A percentile compares a stretch with the other conserved stretches of the same genome.
These are phyloP conservation scores for Amaranthus tricolor DNA, from an alignment of 179 eudicot genomes.

Conservation along the genomic window DNA sequence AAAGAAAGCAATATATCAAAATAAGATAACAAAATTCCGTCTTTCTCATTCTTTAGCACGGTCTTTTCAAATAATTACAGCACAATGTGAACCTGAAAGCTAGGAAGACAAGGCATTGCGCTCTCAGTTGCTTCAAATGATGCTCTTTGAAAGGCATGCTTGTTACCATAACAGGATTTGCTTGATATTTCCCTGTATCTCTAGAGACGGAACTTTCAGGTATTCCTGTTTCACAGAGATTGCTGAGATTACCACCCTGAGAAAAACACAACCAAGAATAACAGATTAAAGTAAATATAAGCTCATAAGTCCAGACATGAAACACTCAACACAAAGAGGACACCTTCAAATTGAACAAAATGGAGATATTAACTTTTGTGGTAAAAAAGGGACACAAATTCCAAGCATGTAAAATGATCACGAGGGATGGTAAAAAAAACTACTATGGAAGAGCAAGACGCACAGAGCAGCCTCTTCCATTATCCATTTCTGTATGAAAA, in stretches of 20 bases:
- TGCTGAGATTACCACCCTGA: slow-evolving; percentile 51
- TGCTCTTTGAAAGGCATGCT: slow-evolving; percentile 89
- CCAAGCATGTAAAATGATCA: neutral
- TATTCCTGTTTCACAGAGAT: slow-evolving; percentile 41
- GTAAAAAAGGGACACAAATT: neutral
- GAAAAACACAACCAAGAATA: slow-evolving; percentile 18
- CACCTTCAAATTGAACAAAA: neutral
- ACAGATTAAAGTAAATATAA: neutral
- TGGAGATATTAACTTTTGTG: neutral
- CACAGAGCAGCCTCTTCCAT: neutral
- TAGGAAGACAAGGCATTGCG: slow-evolving; percentile 93
- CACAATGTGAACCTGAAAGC: slow-evolving; percentile 71
- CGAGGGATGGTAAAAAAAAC: neutral
- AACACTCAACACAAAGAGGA: neutral
- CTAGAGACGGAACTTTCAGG: slow-evolving; percentile 49
- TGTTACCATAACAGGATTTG: slow-evolving; percentile 38
- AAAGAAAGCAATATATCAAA: slow-evolving; percentile 16
- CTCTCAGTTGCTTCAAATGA: slow-evolving; percentile 94
- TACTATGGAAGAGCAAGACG: slow-evolving; percentile 5
- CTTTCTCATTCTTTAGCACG: neutral
- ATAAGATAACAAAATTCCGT: neutral
- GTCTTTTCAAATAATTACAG: neutral
- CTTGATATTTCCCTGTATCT: slow-evolving; percentile 64
- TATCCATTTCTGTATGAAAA: neutral
- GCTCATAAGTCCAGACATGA: slow-evolving; percentile 1